Conservation (phyloP, 2,329 filamentous ascomycete species). For the Fusarium anthophilum region DNA sequence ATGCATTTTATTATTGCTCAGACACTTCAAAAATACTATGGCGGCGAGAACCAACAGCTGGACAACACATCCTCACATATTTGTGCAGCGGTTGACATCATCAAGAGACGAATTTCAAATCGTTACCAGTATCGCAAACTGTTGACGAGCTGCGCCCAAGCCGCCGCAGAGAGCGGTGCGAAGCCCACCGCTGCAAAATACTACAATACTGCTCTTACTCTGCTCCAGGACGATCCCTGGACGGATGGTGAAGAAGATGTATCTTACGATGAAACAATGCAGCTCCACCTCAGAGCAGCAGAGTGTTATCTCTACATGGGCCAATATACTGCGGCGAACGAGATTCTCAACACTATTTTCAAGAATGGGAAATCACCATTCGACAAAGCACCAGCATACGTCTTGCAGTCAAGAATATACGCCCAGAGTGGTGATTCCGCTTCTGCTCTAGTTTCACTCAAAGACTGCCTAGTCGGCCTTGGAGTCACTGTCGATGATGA, state of each 20-base stretch:
- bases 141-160: slow-evolving; percentile 80
- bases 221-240: slow-evolving; percentile 88
- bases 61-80: slow-evolving; percentile 85
- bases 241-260: slow-evolving; percentile 73
- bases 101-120: slow-evolving; percentile 70
- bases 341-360: slow-evolving; percentile 76
- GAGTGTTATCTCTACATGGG: slow-evolving; percentile 86
- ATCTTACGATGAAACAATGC: slow-evolving; percentile 86
- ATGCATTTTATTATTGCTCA: slow-evolving; percentile 95
- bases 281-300: slow-evolving; percentile 79
- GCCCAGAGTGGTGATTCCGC: slow-evolving; percentile 77
- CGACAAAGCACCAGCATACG: slow-evolving; percentile 85
- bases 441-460: slow-evolving; percentile 74
- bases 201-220: slow-evolving; percentile 76
- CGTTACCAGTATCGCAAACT: slow-evolving; percentile 77
- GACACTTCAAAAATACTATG: slow-evolving; percentile 77
- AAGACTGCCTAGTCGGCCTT: slow-evolving; percentile 75
- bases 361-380: slow-evolving; percentile 73
- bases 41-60: slow-evolving; percentile 67
- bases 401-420: slow-evolving; percentile 82
- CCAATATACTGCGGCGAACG: slow-evolving; percentile 72
- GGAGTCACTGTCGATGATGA: slow-evolving; percentile 72
- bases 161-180: slow-evolving; percentile 83
- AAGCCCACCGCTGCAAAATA: slow-evolving; percentile 84
- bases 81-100: slow-evolving; percentile 78